phyloP scores from a whole-genome alignment of 164 flowering plant species.

The Cinnamomum chago region DNA sequence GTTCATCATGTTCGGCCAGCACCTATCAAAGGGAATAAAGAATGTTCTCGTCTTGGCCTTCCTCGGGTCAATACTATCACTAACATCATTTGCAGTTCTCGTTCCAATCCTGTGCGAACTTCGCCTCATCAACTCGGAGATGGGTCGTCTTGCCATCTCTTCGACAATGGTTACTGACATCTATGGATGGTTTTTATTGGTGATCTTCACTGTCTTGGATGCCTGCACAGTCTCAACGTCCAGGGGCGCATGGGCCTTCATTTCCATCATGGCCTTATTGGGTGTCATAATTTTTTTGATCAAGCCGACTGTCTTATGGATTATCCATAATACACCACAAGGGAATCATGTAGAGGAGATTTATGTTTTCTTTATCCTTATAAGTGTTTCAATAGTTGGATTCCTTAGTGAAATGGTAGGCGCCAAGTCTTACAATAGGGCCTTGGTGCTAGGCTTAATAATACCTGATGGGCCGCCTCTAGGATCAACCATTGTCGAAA shows the following conservation, averaged over 20 bases:
- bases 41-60: neutral
- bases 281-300: conserved; percentile 11
- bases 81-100: conserved; percentile 32
- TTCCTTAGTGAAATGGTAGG: conserved; percentile 48
- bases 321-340: conserved; percentile 36
- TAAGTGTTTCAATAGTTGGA: conserved; percentile 30
- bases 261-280: neutral
- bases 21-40: neutral
- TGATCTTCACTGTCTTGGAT: neutral
- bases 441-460: conserved; percentile 53
- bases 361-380: conserved; percentile 30
- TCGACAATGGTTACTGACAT: conserved; percentile 20
- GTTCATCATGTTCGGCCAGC: neutral
- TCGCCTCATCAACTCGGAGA: conserved; percentile 33
- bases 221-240: conserved; percentile 13
- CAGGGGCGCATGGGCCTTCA: neutral
- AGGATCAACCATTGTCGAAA: conserved; percentile 52
- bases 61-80: conserved; percentile 5
- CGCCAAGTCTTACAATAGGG: conserved; percentile 39
- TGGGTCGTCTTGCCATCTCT: conserved; percentile 34
- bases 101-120: conserved; percentile 30
- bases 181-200: neutral
- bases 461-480: conserved; percentile 78
- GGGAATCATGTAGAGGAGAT: conserved; percentile 45
- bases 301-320: conserved; percentile 31